A percentile compares a stretch with the other conserved stretches of the same genome.
These are phyloP conservation scores for Cucurbitaria berberidis DNA, from an alignment of 2,329 filamentous ascomycete genomes.

Conservation along the genomic window DNA sequence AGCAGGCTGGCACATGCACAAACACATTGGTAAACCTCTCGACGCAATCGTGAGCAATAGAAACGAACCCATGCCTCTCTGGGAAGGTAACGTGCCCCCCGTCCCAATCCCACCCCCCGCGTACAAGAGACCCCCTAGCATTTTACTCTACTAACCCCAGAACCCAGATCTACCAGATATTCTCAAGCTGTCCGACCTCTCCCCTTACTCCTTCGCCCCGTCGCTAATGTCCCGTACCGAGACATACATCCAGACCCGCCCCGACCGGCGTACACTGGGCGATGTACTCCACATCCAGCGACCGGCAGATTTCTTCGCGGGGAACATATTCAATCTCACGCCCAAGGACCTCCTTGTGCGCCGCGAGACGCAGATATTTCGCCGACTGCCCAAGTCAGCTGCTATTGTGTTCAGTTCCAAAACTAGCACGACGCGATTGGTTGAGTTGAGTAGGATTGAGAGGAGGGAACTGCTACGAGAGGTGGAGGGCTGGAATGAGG, in stretches of 20 bases:
- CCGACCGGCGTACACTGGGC: slow-evolving; percentile 33
- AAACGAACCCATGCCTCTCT: slow-evolving; percentile 56
- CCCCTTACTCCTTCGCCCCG: slow-evolving; percentile 52
- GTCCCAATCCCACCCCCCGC: too few relatives aligned
- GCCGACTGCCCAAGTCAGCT: slow-evolving; percentile 51
- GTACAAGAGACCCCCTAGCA: slow-evolving; percentile 47
- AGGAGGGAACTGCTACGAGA: slow-evolving; percentile 22
- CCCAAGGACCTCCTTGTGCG: slow-evolving; percentile 54
- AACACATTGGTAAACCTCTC: slow-evolving; percentile 58
- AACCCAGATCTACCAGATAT: slow-evolving; percentile 22
- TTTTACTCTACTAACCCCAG: not conserved
- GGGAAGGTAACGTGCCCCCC: slow-evolving; percentile 55
- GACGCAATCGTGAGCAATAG: slow-evolving; percentile 53
- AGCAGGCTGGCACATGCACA: slow-evolving; percentile 58
- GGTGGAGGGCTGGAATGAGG: slow-evolving; percentile 30
- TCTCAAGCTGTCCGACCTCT: slow-evolving; percentile 39
- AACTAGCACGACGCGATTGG: slow-evolving; percentile 50
- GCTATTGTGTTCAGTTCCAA: slow-evolving; percentile 59
- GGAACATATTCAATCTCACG: slow-evolving; percentile 34
- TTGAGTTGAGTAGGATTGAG: slow-evolving; percentile 15
- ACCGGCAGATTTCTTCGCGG: slow-evolving; percentile 44
- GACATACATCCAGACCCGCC: slow-evolving; percentile 58
- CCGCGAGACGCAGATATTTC: slow-evolving; percentile 59
- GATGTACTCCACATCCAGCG: slow-evolving; percentile 52
- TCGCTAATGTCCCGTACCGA: slow-evolving; percentile 46